Evolutionary conservation across 2,329 filamentous ascomycete species (phyloP).

Genomic region (Ophiostoma perfectum): DNA sequence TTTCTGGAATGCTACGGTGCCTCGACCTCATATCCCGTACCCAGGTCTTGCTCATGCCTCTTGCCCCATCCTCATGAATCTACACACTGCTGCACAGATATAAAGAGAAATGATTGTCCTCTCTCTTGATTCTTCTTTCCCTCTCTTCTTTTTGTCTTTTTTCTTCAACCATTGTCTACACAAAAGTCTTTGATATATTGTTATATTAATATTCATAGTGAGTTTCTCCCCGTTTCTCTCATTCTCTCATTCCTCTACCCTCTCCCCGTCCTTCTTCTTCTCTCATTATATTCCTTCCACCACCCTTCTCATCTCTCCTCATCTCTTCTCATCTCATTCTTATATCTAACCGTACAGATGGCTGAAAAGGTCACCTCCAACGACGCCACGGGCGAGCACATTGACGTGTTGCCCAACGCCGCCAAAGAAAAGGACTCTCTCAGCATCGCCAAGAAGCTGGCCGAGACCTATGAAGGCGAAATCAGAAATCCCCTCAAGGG

Average conservation of each 20-base stretch:
- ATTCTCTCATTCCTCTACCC: not conserved
- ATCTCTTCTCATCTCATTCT: not conserved
- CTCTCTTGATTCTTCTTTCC: not conserved
- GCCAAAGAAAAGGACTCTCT: not conserved
- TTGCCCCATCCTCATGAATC: not conserved
- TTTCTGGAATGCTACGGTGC: too few relatives aligned
- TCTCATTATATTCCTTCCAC: not conserved
- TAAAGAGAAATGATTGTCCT: slow-evolving; percentile 7
- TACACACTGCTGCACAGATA: not conserved
- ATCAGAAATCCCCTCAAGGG: slow-evolving; percentile 25
- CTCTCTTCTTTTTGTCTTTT: not conserved
- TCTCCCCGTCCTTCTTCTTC: not conserved
- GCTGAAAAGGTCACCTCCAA: slow-evolving; percentile 13
- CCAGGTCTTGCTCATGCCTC: not conserved
- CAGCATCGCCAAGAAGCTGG: slow-evolving; percentile 19
- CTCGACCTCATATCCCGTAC: too few relatives aligned
- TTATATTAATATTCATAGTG: not conserved
- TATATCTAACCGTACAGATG: slow-evolving; percentile 13
- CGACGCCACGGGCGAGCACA: not conserved
- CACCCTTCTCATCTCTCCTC: not conserved
- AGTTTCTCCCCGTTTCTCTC: not conserved
- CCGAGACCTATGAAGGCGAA: slow-evolving; percentile 22
- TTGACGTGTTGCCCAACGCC: not conserved
- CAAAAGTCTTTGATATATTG: not conserved
- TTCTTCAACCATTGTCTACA: not conserved